phyloP scores from a whole-genome alignment of 225 moss, liverwort and hornwort species.

The Polytrichum formosum region DNA sequence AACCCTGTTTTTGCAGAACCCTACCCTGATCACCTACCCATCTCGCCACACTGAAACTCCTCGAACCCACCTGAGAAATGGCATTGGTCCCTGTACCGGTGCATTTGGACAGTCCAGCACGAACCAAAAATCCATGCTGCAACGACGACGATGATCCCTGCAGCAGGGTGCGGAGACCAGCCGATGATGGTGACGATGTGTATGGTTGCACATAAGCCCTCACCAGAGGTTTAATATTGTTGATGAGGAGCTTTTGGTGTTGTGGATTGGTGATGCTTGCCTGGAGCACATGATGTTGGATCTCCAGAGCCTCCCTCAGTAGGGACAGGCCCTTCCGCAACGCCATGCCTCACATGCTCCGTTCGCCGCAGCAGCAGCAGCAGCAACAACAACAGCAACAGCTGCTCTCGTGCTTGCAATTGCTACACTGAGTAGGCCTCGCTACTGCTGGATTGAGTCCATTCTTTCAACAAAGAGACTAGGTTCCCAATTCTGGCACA shows the following conservation, averaged over 20 bases:
- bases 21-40: not conserved
- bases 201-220: conserved; percentile 1
- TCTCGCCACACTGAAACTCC: conserved; percentile 8
- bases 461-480: too few species aligned
- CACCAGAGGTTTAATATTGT: not conserved
- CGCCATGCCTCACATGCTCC: not conserved
- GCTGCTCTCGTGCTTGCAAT: too few species aligned
- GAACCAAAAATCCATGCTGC: not conserved
- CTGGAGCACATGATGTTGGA: not conserved
- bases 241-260: not conserved
- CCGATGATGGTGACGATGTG: not conserved
- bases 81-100: not conserved
- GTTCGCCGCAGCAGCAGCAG: too few species aligned
- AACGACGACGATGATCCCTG: conserved; percentile 3
- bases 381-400: too few species aligned
- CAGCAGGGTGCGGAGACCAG: not conserved
- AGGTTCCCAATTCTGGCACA: too few species aligned
- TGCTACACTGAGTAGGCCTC: too few species aligned
- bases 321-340: conserved; percentile 11
- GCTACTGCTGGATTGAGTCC: too few species aligned
- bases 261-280: conserved; percentile 1
- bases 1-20: conserved; percentile 22
- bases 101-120: not conserved
- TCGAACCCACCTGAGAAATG: not conserved
- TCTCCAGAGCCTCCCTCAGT: not conserved